A percentile compares a stretch with the other conserved stretches of the same genome.
Conservation (phyloP, 2,329 filamentous ascomycete genomes). For the Colletotrichum navitas region DNA sequence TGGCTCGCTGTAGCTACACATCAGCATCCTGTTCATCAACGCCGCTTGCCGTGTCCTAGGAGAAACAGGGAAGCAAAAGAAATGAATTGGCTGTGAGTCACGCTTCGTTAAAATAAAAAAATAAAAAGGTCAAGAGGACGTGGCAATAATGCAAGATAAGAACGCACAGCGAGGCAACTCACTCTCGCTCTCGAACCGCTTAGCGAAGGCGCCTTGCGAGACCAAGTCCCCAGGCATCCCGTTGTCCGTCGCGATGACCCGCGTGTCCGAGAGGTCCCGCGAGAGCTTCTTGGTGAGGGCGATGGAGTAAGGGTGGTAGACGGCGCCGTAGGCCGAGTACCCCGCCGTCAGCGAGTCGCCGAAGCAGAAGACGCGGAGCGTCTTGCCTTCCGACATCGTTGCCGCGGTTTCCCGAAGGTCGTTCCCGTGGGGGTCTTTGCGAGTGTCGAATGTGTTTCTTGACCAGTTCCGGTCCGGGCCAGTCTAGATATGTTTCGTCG, state of each 20-base stretch:
- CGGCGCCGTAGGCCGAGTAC: constrained; percentile 57
- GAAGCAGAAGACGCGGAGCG: constrained; percentile 71
- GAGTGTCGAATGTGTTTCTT: neutral
- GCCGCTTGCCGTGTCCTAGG: neutral
- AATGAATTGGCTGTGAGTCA: neutral
- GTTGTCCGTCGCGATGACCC: constrained; percentile 59
- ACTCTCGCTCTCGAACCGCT: constrained; percentile 54
- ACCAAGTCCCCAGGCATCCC: constrained; percentile 67
- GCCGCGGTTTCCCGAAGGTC: neutral
- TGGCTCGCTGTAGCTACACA: constrained; percentile 38
- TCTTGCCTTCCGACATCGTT: constrained; percentile 30
- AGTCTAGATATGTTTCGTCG: neutral
- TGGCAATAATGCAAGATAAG: neutral
- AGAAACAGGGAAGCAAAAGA: neutral
- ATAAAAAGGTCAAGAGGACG: no score
- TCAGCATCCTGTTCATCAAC: constrained; percentile 2
- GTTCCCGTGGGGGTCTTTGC: neutral
- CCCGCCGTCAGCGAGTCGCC: constrained; percentile 75
- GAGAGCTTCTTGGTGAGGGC: constrained; percentile 61
- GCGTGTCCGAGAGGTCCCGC: constrained; percentile 58
- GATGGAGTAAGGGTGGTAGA: constrained; percentile 66
- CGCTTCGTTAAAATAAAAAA: no score
- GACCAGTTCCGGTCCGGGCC: neutral
- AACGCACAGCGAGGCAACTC: neutral
- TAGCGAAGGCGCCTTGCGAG: constrained; percentile 48